These are phyloP conservation scores for Zychaea mexicana DNA, from an alignment of 371 early-diverging fungal species.

Conservation along the genomic window DNA sequence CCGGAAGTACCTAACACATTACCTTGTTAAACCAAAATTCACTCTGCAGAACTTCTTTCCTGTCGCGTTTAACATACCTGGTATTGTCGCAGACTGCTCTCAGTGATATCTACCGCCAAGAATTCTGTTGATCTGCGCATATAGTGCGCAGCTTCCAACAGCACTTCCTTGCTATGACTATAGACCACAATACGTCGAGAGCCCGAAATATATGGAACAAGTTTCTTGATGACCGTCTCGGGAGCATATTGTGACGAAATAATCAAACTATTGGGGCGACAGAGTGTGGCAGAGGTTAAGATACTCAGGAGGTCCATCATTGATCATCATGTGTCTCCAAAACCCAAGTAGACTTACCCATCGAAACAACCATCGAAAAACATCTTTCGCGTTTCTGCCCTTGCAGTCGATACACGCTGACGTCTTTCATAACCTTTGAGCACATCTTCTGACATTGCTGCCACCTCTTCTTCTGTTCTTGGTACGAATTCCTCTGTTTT, in stretches of 20 bases:
- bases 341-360: slow-evolving; percentile 43
- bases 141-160: slow-evolving; percentile 69
- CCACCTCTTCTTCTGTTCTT: slow-evolving; percentile 34
- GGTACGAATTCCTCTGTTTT: slow-evolving; percentile 34
- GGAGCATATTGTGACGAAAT: slow-evolving; percentile 79
- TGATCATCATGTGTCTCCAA: background rate
- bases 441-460: slow-evolving; percentile 28
- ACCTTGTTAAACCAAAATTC: background rate
- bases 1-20: slow-evolving; percentile 79
- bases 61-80: slow-evolving; percentile 50
- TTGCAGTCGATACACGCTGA: slow-evolving; percentile 29
- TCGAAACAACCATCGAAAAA: slow-evolving; percentile 63
- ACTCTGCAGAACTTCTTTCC: background rate
- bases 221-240: slow-evolving; percentile 65
- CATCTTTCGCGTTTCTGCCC: slow-evolving; percentile 31
- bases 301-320: no score
- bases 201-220: slow-evolving; percentile 72
- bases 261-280: no score
- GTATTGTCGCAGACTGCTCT: slow-evolving; percentile 90
- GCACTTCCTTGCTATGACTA: slow-evolving; percentile 79
- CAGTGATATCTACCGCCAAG: slow-evolving; percentile 82
- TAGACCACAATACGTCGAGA: slow-evolving; percentile 89
- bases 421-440: slow-evolving; percentile 35
- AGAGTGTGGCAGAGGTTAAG: no score
- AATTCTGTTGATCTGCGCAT: slow-evolving; percentile 73